phyloP scores from a whole-genome alignment of 139 green algal species.

The Chlamydomonas incerta region DNA sequence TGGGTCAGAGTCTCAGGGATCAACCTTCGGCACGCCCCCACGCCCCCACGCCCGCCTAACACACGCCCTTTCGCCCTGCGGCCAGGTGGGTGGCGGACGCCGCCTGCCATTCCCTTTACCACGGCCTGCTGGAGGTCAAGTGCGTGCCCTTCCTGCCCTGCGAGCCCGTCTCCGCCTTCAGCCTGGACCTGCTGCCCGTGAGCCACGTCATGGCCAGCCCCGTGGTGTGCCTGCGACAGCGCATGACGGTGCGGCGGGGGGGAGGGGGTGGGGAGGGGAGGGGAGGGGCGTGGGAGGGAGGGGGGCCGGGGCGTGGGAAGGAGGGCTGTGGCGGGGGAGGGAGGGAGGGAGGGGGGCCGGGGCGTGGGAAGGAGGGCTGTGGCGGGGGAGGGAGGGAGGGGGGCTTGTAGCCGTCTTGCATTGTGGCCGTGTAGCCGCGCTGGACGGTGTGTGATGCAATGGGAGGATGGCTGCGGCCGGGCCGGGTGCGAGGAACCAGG shows the following conservation, averaged over 20 bases:
- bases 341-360: not conserved
- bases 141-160: constrained; percentile 86
- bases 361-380: too few species aligned
- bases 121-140: constrained; percentile 85
- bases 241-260: constrained; percentile 19
- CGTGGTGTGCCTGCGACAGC: constrained; percentile 71
- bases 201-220: constrained; percentile 73
- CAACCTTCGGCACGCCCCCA: too few species aligned
- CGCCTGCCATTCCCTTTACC: constrained; percentile 83
- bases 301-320: not conserved
- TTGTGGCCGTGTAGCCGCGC: too few species aligned
- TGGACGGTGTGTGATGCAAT: too few species aligned
- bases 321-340: not conserved
- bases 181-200: constrained; percentile 76
- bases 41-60: too few species aligned
- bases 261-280: not conserved
- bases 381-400: too few species aligned
- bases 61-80: too few species aligned
- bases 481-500: too few species aligned
- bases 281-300: not conserved
- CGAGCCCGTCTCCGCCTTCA: constrained; percentile 61
- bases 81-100: constrained; percentile 79
- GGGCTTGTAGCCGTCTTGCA: too few species aligned
- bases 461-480: too few species aligned
- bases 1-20: too few species aligned